Conservation (phyloP, 2,329 filamentous ascomycete genomes). For the Leptographium radiaticola region DNA sequence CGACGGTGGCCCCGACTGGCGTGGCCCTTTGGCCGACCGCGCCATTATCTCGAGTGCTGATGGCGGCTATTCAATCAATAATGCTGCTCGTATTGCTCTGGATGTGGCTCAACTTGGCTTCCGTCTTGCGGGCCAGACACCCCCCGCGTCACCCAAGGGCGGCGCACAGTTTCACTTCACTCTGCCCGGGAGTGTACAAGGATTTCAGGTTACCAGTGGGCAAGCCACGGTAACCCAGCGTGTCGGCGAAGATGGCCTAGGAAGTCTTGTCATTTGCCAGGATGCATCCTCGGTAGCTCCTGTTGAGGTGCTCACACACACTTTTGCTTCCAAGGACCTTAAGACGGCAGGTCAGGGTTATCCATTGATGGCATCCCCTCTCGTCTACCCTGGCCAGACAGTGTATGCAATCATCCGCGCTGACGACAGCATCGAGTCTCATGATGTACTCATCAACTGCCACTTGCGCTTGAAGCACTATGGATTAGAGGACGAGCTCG, state of each 20-base stretch:
- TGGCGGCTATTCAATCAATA: constrained; percentile 23
- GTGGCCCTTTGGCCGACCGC: constrained; percentile 21
- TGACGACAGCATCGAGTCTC: neutral
- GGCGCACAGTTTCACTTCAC: constrained; percentile 24
- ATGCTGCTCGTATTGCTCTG: constrained; percentile 19
- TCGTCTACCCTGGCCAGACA: constrained; percentile 17
- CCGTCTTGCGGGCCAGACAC: constrained; percentile 12
- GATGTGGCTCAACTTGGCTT: constrained; percentile 18
- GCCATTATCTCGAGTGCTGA: constrained; percentile 23
- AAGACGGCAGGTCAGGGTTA: constrained; percentile 11
- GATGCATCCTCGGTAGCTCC: neutral
- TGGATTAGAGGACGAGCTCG: constrained; percentile 4
- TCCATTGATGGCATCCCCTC: constrained; percentile 15
- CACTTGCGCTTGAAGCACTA: constrained; percentile 10
- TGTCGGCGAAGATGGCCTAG: no score
- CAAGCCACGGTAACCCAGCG: constrained; percentile 4
- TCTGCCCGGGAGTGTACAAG: constrained; percentile 23
- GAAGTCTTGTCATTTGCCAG: constrained; percentile 1
- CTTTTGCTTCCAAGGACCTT: constrained; percentile 14
- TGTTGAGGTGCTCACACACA: constrained; percentile 14
- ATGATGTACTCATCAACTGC: neutral
- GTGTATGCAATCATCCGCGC: constrained; percentile 9
- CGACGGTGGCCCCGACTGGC: constrained; percentile 17
- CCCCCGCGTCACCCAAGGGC: constrained; percentile 14
- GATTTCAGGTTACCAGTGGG: constrained; percentile 13